Evolutionary conservation across 768 basidiomycete genomes (phyloP).

Genomic region (Lentinula aciculospora): DNA sequence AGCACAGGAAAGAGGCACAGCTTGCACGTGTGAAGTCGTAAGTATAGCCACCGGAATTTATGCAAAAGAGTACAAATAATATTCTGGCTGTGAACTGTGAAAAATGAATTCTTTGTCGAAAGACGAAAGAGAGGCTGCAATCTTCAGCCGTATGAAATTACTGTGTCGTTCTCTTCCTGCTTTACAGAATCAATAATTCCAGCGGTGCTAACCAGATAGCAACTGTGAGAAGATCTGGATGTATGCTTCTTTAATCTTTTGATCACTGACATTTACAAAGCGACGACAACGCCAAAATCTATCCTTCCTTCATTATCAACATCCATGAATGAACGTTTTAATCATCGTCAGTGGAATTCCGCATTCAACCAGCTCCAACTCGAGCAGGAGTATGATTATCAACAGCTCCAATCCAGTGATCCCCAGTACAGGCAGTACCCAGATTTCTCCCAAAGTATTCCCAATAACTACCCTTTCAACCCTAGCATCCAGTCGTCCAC

Average conservation of each 20-base stretch:
- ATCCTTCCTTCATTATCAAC: neutral
- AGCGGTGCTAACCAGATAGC: neutral
- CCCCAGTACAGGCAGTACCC: conserved; percentile 7
- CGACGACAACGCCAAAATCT: neutral
- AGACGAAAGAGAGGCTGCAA: neutral
- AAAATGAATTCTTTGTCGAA: neutral
- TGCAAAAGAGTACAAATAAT: neutral
- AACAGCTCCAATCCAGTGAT: conserved; percentile 6
- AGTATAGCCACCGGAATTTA: neutral
- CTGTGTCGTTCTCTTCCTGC: neutral
- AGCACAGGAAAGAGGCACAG: no score
- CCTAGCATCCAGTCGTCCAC: conserved; percentile 16
- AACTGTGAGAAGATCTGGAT: neutral
- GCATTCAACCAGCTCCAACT: conserved; percentile 24
- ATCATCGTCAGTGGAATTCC: conserved; percentile 1
- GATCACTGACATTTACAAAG: no score
- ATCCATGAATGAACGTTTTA: neutral
- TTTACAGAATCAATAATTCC: neutral
- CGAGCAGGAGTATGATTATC: conserved; percentile 27
- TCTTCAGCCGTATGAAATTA: neutral
- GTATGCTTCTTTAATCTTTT: neutral
- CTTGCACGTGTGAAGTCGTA: neutral
- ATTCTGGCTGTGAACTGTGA: neutral
- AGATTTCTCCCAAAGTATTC: conserved; percentile 7
- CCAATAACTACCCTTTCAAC: neutral